phyloP scores from a whole-genome alignment of 1,284 basidiomycete species.

The Apiotrichum gracile region DNA sequence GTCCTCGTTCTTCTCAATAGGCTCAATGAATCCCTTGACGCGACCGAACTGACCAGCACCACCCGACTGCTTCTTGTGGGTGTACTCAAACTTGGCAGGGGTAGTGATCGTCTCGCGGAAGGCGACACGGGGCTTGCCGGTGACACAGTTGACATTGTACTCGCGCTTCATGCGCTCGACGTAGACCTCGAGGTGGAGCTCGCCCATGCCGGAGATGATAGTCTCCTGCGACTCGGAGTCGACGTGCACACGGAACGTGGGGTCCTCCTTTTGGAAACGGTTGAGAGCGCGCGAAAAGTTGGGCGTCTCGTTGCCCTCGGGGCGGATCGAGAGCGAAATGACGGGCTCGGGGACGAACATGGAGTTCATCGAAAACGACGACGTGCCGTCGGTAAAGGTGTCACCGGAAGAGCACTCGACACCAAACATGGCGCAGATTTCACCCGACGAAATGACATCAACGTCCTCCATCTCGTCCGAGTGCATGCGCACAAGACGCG shows the following conservation, averaged over 20 bases:
- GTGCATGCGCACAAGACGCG: slow-evolving; percentile 95
- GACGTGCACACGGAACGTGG: slow-evolving; percentile 96
- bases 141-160: slow-evolving; percentile 89
- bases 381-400: slow-evolving; percentile 91
- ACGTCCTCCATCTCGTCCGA: slow-evolving; percentile 99
- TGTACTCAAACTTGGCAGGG: slow-evolving; percentile 77
- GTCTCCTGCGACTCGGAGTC: slow-evolving; percentile 96
- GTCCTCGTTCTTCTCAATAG: slow-evolving; percentile 73
- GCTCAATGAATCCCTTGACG: slow-evolving; percentile 86
- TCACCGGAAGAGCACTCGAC: slow-evolving; percentile 98
- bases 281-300: slow-evolving; percentile 96
- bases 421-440: slow-evolving; percentile 99
- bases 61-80: slow-evolving; percentile 98
- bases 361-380: slow-evolving; percentile 84
- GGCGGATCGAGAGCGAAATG: slow-evolving; percentile 90
- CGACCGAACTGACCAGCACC: slow-evolving; percentile 96
- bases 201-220: slow-evolving; percentile 99
- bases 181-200: slow-evolving; percentile 98
- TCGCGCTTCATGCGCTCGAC: slow-evolving; percentile 98
- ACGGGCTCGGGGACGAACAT: slow-evolving; percentile 99
- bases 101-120: slow-evolving; percentile 92
- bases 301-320: slow-evolving; percentile 84
- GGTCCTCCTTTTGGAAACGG: slow-evolving; percentile 98
- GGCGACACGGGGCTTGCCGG: slow-evolving; percentile 93
- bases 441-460: slow-evolving; percentile 89